These are phyloP conservation scores for Plasmodium knowlesi DNA, from an alignment of 169 alveolate species.

Conservation along the genomic window DNA sequence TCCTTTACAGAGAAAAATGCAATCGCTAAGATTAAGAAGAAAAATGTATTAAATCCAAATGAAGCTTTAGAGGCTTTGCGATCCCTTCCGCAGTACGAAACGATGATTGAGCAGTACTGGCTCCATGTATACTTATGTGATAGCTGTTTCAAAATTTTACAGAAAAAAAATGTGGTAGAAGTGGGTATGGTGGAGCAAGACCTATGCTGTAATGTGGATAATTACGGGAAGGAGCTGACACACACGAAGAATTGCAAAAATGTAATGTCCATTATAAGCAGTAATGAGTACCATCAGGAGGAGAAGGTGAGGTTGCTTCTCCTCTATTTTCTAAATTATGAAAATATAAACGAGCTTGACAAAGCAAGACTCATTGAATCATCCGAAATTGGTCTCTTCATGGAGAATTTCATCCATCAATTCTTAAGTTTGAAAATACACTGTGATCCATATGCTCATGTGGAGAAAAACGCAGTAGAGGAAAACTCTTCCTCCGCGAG, in stretches of 20 bases:
- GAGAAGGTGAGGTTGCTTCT: conserved; percentile 58
- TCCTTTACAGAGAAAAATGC: conserved; percentile 79
- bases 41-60: conserved; percentile 43
- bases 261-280: conserved; percentile 37
- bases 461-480: background rate
- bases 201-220: conserved; percentile 84
- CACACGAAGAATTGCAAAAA: conserved; percentile 58
- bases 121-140: conserved; percentile 84
- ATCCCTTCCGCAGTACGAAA: conserved; percentile 84
- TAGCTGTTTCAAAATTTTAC: conserved; percentile 78
- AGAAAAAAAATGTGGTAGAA: conserved; percentile 74
- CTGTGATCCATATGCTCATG: background rate
- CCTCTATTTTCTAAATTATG: conserved; percentile 29
- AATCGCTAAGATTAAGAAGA: conserved; percentile 72
- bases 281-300: conserved; percentile 34
- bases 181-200: conserved; percentile 84
- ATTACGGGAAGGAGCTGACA: conserved; percentile 79
- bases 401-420: conserved; percentile 56
- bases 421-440: conserved; percentile 29
- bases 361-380: conserved; percentile 70
- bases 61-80: conserved; percentile 83
- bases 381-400: conserved; percentile 78
- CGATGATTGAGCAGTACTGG: conserved; percentile 86
- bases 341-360: conserved; percentile 2
- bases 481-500: background rate